Percentiles rank a stretch among this genome's conserved stretches.
These are phyloP conservation scores for Vitis riparia DNA, from an alignment of 164 flowering plant species.

Conservation along the genomic window DNA sequence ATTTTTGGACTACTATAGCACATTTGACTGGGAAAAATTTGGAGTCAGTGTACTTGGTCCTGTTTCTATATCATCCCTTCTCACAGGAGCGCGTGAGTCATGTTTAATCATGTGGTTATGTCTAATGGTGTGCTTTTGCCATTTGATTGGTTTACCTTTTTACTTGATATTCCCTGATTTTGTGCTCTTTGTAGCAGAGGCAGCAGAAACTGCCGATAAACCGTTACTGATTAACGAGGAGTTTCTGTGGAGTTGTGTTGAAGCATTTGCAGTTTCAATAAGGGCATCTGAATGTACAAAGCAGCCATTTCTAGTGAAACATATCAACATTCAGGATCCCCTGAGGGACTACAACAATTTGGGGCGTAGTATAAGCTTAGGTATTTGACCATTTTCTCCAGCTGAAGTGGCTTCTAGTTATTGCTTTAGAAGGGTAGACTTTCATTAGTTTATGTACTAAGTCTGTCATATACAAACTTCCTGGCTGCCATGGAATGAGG, in stretches of 20 bases:
- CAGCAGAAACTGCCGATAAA: constrained; percentile 9
- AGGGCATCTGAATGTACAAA: constrained; percentile 6
- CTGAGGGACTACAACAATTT: constrained; percentile 34
- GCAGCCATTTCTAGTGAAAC: constrained; percentile 21
- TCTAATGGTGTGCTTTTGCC: not conserved
- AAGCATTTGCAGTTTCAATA: constrained; percentile 13
- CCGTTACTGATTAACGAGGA: constrained; percentile 24
- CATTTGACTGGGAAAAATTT: constrained; percentile 31
- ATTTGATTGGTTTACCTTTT: not conserved
- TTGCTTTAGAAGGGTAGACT: not conserved
- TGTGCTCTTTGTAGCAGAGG: constrained; percentile 11
- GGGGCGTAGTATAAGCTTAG: constrained; percentile 39
- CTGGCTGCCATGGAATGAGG: no score
- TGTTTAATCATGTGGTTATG: no score
- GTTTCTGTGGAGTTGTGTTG: constrained; percentile 20
- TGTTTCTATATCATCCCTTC: constrained; percentile 26
- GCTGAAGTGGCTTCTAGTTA: not conserved
- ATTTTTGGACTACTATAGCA: constrained; percentile 33
- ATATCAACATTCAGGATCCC: constrained; percentile 41
- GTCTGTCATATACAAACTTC: not conserved
- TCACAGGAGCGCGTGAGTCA: constrained; percentile 19
- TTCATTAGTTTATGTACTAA: no score
- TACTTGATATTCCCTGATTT: not conserved
- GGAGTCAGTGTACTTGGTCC: constrained; percentile 28
- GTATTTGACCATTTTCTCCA: constrained; percentile 15